phyloP scores from a whole-genome alignment of 768 basidiomycete species.

The Pleurotus sapidus region DNA sequence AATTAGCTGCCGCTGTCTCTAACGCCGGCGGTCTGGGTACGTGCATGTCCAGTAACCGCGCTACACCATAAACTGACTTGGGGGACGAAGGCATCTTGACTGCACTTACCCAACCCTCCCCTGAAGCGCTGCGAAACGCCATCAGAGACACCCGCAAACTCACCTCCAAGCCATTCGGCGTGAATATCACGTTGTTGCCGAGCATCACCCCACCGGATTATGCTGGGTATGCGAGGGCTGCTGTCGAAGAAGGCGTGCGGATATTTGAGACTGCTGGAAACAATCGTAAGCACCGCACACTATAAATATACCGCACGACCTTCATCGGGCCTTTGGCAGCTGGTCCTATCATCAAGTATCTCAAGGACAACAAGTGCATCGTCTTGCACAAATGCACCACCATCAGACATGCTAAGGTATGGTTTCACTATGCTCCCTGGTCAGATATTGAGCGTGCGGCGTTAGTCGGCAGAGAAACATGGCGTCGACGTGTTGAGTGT shows the following conservation, averaged over 20 bases:
- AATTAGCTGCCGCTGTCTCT: slow-evolving; percentile 73
- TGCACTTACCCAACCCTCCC: slow-evolving; percentile 83
- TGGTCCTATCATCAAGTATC: slow-evolving; percentile 71
- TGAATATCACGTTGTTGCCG: slow-evolving; percentile 86
- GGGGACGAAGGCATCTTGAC: slow-evolving; percentile 65
- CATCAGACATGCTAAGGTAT: slow-evolving; percentile 80
- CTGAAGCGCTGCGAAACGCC: slow-evolving; percentile 74
- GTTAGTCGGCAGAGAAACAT: slow-evolving; percentile 56
- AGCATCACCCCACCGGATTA: slow-evolving; percentile 91
- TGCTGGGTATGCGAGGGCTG: slow-evolving; percentile 74
- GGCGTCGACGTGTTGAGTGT: slow-evolving; percentile 90
- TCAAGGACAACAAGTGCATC: slow-evolving; percentile 74
- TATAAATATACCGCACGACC: background rate
- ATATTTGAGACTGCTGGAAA: slow-evolving; percentile 95
- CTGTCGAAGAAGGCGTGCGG: slow-evolving; percentile 83
- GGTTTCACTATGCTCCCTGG: slow-evolving; percentile 2
- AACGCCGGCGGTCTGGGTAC: slow-evolving; percentile 80
- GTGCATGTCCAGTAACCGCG: slow-evolving; percentile 11
- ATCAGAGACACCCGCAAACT: slow-evolving; percentile 74
- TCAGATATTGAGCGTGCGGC: too few species aligned
- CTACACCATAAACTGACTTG: background rate
- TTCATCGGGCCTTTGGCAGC: slow-evolving; percentile 38
- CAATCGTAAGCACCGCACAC: slow-evolving; percentile 79
- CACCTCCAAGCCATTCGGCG: slow-evolving; percentile 77
- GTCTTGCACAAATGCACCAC: slow-evolving; percentile 92